A percentile compares a stretch with the other conserved stretches of the same genome.
phyloP scores from a whole-genome alignment of 2,329 filamentous ascomycete species.

The Pseudogymnoascus sp. region DNA sequence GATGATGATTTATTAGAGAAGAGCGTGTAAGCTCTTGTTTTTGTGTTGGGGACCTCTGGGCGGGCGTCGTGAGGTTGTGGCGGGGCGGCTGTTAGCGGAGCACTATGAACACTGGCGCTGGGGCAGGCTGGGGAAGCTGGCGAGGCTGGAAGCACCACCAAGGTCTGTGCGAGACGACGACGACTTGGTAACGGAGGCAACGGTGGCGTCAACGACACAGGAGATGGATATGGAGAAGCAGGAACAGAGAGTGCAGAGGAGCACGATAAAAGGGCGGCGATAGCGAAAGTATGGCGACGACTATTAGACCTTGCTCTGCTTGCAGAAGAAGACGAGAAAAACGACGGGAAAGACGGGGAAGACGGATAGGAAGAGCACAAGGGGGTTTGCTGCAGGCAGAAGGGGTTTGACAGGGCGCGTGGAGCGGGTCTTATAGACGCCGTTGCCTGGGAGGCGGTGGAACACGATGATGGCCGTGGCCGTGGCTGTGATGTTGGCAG shows the following conservation, averaged over 20 bases:
- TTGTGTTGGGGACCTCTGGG: neutral
- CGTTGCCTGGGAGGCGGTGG: neutral
- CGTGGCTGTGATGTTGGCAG: neutral
- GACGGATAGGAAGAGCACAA: neutral
- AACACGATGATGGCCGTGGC: neutral
- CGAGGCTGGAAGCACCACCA: neutral
- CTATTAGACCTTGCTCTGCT: neutral
- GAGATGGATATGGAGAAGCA: neutral
- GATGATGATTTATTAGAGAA: slow-evolving; percentile 5
- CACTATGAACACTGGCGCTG: slow-evolving; percentile 3
- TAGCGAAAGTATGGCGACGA: neutral
- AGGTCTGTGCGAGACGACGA: slow-evolving; percentile 8
- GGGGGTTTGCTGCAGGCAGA: neutral
- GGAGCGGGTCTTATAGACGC: slow-evolving; percentile 4
- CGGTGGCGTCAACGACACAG: neutral
- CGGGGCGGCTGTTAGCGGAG: slow-evolving; percentile 6
- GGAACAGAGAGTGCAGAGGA: neutral
- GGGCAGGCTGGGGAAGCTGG: neutral
- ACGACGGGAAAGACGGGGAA: neutral
- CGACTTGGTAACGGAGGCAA: neutral
- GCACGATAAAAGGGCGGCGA: neutral
- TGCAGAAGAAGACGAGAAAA: neutral
- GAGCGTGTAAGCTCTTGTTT: slow-evolving; percentile 2
- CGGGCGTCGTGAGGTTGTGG: neutral
- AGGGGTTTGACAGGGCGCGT: neutral